Base-by-base conservation (phyloP, 2,329 filamentous ascomycete species). In the Apiospora kogelbergensis region DNA sequence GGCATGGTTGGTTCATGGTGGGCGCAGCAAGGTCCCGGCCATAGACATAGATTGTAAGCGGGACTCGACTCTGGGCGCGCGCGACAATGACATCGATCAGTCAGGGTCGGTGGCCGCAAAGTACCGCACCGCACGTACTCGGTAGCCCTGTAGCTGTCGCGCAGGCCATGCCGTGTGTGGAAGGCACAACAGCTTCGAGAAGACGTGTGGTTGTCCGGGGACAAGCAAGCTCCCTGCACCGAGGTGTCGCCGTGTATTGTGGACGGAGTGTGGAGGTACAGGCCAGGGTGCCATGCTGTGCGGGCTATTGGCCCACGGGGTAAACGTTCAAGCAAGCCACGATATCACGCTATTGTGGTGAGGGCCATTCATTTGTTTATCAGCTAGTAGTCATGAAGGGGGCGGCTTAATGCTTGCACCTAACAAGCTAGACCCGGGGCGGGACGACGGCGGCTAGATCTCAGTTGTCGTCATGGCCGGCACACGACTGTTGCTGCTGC, bases 271-370 rank as follows among this genome's bases (percentile, higher is more conserved):
- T 60, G 53, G 53, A 60, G 26, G 53, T 60, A 30, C 26, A 37
- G 20, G 53, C 53, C 30, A 37, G 48, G 48, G 26, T 60, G 26
- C 53, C 53, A 60, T 60, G 53, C 53, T 37, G 53, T 60, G 53
- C 53, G 53, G 53, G 20, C n/a, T 60, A 60, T 60, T 60, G 53
- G 53, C 53, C 26, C 53, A 60, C 53, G 53, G 53, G 53, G 53
- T 60, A 60, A 60, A 60, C 53, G 20, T 33, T 60, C 53, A 60
- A 60, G 53, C 53, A 60, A 60, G 53, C 26, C 53, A 60, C 53
- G 53, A 60, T 60, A 60, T 60, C 53, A 60, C 37, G 53, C 53
- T 37, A 60, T 60, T 60, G 53, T 60, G 53, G 30, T 37, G 5
- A 60, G 53, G 26, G 15, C 10, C 46, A 33, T 33, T 26, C 48